Evolutionary conservation across 2,329 filamentous ascomycete species (phyloP).

Genomic region (Pseudocercospora ulei): DNA sequence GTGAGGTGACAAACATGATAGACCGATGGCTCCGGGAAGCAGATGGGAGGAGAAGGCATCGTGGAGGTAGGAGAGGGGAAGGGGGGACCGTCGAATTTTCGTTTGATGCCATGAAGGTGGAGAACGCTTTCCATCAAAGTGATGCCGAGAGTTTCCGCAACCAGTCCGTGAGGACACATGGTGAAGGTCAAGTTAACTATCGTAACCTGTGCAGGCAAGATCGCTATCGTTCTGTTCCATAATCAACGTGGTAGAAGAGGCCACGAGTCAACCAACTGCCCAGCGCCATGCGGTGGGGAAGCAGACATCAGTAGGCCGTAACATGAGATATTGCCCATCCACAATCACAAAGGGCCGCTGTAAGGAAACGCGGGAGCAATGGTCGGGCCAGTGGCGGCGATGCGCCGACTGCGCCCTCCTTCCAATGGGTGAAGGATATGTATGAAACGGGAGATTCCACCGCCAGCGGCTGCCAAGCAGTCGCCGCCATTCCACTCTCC

Average conservation of each 20-base stretch:
- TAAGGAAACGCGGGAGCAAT: constrained; percentile 18
- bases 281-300: constrained; percentile 18
- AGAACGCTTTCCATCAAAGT: too few relatives aligned
- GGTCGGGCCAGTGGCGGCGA: constrained; percentile 17
- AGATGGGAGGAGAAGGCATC: too few relatives aligned
- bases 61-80: too few relatives aligned
- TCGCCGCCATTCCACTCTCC: constrained; percentile 13
- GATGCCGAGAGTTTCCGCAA: too few relatives aligned
- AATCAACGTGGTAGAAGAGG: too few relatives aligned
- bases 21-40: too few relatives aligned
- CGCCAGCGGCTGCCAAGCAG: constrained; percentile 21
- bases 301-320: constrained; percentile 42
- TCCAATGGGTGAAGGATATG: constrained; percentile 12
- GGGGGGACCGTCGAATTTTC: too few relatives aligned
- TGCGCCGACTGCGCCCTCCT: constrained; percentile 20
- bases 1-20: too few relatives aligned
- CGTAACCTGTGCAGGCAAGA: too few relatives aligned
- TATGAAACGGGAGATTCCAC: constrained; percentile 16
- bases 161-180: too few relatives aligned
- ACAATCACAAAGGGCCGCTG: constrained; percentile 10
- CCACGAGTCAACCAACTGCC: constrained; percentile 45
- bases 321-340: constrained; percentile 7
- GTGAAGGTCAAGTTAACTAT: constrained; percentile 13
- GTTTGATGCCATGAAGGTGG: too few relatives aligned
- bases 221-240: too few relatives aligned